These are phyloP conservation scores for Ananas comosus DNA, from an alignment of 176 grass and related monocot species.

Conservation along the genomic window DNA sequence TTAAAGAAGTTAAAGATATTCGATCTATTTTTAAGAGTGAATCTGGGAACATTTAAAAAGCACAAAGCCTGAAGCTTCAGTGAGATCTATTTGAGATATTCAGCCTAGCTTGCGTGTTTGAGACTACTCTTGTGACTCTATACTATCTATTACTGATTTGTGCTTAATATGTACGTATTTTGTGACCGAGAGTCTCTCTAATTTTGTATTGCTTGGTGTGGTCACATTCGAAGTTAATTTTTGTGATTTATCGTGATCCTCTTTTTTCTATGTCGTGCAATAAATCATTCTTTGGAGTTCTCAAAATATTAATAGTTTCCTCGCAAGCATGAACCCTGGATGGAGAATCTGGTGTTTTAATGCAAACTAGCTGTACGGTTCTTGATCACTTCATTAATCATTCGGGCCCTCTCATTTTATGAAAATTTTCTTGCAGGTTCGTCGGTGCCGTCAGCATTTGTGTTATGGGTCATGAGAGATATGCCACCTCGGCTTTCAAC, in stretches of 20 bases:
- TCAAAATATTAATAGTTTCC: too few species aligned
- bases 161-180: too few species aligned
- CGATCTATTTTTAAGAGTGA: too few species aligned
- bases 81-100: background rate
- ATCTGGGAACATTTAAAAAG: background rate
- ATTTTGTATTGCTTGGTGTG: too few species aligned
- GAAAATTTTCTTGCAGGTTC: conserved; percentile 52
- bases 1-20: too few species aligned
- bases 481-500: conserved; percentile 52
- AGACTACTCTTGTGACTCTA: background rate
- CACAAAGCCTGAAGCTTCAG: background rate
- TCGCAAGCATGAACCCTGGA: too few species aligned
- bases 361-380: background rate
- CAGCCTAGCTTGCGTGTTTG: background rate
- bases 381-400: conserved; percentile 3
- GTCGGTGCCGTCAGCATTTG: conserved; percentile 73
- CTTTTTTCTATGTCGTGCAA: too few species aligned
- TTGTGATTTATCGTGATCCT: too few species aligned
- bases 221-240: too few species aligned
- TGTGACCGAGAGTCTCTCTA: too few species aligned
- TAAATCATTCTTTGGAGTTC: too few species aligned
- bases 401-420: conserved; percentile 10
- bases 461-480: conserved; percentile 98
- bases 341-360: background rate
- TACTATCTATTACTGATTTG: too few species aligned